phyloP scores from a whole-genome alignment of 129 eudicot species.

The Helianthus annuus region DNA sequence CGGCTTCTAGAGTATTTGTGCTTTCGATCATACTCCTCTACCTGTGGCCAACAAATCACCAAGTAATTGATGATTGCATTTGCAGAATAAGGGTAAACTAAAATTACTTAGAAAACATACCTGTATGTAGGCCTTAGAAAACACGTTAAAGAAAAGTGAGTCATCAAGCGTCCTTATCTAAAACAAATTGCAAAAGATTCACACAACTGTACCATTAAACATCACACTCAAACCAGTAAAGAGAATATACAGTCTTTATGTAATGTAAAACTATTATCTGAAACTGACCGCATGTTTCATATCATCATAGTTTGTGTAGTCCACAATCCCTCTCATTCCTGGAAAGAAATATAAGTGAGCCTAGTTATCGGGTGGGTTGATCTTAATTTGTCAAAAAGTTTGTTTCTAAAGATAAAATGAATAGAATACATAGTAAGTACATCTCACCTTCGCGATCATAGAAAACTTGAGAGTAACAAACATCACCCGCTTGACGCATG shows the following conservation, averaged over 20 bases:
- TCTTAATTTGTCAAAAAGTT: neutral
- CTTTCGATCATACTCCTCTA: conserved; percentile 65
- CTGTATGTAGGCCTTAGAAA: conserved; percentile 65
- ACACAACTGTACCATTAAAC: conserved; percentile 1
- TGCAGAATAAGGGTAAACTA: neutral
- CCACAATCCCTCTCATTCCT: conserved; percentile 91
- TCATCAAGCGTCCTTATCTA: conserved; percentile 90
- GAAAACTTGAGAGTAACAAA: conserved; percentile 85
- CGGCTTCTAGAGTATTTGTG: conserved; percentile 63
- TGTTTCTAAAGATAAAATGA: neutral
- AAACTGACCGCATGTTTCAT: conserved; percentile 88
- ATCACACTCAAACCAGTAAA: conserved; percentile 14
- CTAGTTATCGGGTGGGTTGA: neutral
- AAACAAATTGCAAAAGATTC: conserved; percentile 1
- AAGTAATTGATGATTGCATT: neutral
- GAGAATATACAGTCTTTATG: neutral
- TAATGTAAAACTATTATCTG: conserved; percentile 4
- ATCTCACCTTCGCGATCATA: conserved; percentile 87
- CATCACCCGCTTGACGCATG: conserved; percentile 98
- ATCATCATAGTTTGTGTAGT: conserved; percentile 80
- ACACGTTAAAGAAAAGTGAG: conserved; percentile 68
- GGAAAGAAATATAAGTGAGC: conserved; percentile 23
- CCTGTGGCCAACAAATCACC: conserved; percentile 42
- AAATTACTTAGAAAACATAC: conserved; percentile 35
- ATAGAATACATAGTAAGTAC: neutral